phyloP scores from a whole-genome alignment of 169 alveolate species.

The Plasmodium berghei region DNA sequence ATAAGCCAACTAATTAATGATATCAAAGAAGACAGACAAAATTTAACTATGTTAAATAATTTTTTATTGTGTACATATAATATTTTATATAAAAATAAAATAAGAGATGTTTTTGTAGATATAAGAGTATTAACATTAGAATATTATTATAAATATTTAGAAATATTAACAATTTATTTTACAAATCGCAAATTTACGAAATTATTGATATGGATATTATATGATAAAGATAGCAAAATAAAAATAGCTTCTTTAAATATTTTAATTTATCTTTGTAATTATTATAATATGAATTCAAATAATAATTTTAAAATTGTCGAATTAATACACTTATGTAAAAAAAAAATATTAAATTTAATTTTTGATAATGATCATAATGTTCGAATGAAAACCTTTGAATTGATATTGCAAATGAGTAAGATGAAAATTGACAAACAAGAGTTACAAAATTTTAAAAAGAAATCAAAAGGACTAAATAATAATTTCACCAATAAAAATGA shows the following conservation, averaged over 20 bases:
- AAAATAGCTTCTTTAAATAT: slow-evolving; percentile 23
- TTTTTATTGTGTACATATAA: slow-evolving; percentile 56
- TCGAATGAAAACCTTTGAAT: slow-evolving; percentile 69
- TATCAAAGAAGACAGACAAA: slow-evolving; percentile 67
- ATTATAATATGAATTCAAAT: slow-evolving; percentile 26
- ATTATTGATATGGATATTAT: slow-evolving; percentile 62
- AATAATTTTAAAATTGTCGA: slow-evolving; percentile 68
- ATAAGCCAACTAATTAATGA: slow-evolving; percentile 63
- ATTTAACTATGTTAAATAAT: slow-evolving; percentile 62
- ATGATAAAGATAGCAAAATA: slow-evolving; percentile 68
- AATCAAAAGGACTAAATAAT: background rate
- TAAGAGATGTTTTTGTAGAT: slow-evolving; percentile 72
- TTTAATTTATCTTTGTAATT: slow-evolving; percentile 57
- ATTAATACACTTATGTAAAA: slow-evolving; percentile 49
- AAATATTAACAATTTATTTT: slow-evolving; percentile 28
- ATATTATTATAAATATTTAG: slow-evolving; percentile 35
- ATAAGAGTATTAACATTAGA: slow-evolving; percentile 53
- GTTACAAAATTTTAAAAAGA: slow-evolving; percentile 23
- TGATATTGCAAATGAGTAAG: slow-evolving; percentile 70
- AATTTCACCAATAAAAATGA: slow-evolving; percentile 2
- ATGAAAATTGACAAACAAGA: slow-evolving; percentile 54
- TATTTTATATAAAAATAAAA: slow-evolving; percentile 56
- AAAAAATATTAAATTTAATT: slow-evolving; percentile 62
- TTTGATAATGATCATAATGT: slow-evolving; percentile 68
- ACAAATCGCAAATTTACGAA: slow-evolving; percentile 71